Evolutionary conservation across 208 protist genomes (phyloP).

Genomic region (Chromosphaera perkinsii): DNA sequence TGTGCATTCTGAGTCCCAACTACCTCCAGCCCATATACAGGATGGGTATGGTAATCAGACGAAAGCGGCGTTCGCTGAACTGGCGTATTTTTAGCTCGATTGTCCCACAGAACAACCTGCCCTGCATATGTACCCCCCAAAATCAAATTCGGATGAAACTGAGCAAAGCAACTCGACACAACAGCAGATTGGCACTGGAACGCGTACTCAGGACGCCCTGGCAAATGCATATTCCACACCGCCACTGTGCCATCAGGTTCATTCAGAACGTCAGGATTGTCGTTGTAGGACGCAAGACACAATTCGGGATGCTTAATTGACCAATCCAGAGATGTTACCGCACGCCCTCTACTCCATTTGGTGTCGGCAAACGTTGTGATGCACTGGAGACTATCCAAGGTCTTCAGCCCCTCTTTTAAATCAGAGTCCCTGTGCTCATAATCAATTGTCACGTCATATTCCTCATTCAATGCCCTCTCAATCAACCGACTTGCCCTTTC

Average conservation of each 20-base stretch:
- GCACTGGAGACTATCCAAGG: too few relatives aligned
- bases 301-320: conserved; percentile 43
- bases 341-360: background rate
- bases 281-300: conserved; percentile 37
- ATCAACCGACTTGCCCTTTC: conserved; percentile 33
- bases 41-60: conserved; percentile 16
- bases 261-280: conserved; percentile 32
- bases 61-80: conserved; percentile 20
- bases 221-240: conserved; percentile 45
- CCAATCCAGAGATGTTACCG: conserved; percentile 9
- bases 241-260: conserved; percentile 49
- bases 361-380: conserved; percentile 2
- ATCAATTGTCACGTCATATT: conserved; percentile 46
- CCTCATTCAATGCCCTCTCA: conserved; percentile 47
- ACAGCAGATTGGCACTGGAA: conserved; percentile 48
- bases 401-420: too few relatives aligned
- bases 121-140: conserved; percentile 56
- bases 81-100: background rate
- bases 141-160: conserved; percentile 49
- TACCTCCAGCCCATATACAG: conserved; percentile 46
- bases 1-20: conserved; percentile 56
- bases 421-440: too few relatives aligned
- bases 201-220: conserved; percentile 46
- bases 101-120: conserved; percentile 59
- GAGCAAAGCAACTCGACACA: conserved; percentile 39